phyloP scores from a whole-genome alignment of 345 rosid genomes.

The Populus ilicifolia region DNA sequence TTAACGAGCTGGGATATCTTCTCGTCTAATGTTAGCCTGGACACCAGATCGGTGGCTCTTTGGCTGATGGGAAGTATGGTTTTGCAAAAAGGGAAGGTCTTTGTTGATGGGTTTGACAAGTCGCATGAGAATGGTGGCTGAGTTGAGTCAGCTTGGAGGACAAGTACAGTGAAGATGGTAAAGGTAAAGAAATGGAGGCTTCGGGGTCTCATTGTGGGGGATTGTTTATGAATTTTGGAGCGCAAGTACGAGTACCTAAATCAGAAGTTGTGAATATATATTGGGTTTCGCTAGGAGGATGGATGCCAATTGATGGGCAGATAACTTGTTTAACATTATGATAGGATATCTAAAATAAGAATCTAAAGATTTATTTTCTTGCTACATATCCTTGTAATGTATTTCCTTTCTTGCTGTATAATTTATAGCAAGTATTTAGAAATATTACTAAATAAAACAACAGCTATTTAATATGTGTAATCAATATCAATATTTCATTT shows the following conservation, averaged over 20 bases:
- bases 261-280: neutral
- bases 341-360: no score
- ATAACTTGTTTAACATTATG: no score
- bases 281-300: no score
- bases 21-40: constrained; percentile 67
- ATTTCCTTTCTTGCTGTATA: no score
- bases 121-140: constrained; percentile 23
- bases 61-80: constrained; percentile 46
- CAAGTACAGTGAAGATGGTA: neutral
- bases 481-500: no score
- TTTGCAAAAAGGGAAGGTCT: constrained; percentile 42
- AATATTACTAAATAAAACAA: no score
- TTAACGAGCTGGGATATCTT: constrained; percentile 76
- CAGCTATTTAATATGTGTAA: no score
- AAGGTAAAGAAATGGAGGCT: neutral
- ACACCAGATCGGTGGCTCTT: constrained; percentile 68
- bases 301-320: no score
- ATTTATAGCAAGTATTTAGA: no score
- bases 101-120: constrained; percentile 17
- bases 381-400: no score
- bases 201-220: neutral
- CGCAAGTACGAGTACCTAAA: neutral
- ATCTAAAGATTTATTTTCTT: no score
- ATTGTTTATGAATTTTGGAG: neutral
- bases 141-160: constrained; percentile 11